phyloP scores from a whole-genome alignment of 331 rosid species.

The Dryas integrifolia region DNA sequence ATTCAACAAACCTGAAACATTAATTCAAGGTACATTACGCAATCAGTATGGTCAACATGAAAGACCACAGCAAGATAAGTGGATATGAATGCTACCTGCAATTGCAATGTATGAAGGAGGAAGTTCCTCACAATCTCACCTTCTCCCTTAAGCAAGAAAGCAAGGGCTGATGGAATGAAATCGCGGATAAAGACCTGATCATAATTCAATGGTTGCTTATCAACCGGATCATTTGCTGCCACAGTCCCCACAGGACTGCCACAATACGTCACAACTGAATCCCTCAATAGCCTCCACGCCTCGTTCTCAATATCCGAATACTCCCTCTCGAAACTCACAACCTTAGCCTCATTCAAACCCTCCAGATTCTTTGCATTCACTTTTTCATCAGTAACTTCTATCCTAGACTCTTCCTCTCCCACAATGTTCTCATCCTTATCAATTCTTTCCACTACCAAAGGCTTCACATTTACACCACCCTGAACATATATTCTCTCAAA shows the following conservation, averaged over 20 bases:
- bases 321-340: slow-evolving; percentile 32
- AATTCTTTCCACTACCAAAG: slow-evolving; percentile 48
- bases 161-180: slow-evolving; percentile 81
- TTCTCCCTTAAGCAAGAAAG: slow-evolving; percentile 93
- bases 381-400: slow-evolving; percentile 35
- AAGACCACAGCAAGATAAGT: neutral
- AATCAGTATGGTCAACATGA: neutral
- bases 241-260: slow-evolving; percentile 83
- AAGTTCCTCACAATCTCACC: slow-evolving; percentile 83
- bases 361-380: slow-evolving; percentile 27
- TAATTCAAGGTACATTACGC: neutral
- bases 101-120: slow-evolving; percentile 84
- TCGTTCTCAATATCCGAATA: slow-evolving; percentile 62
- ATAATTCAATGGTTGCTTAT: slow-evolving; percentile 65
- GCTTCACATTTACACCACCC: slow-evolving; percentile 54
- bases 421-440: slow-evolving; percentile 51
- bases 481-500: slow-evolving; percentile 63
- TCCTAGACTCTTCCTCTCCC: slow-evolving; percentile 34
- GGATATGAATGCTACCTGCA: slow-evolving; percentile 56
- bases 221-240: slow-evolving; percentile 76
- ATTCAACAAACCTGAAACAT: slow-evolving; percentile 4
- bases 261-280: slow-evolving; percentile 72
- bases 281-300: slow-evolving; percentile 71
- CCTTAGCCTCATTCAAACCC: slow-evolving; percentile 36
- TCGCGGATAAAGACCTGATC: slow-evolving; percentile 92